Conservation (phyloP, 1,284 basidiomycete species). For the Exobasidium cylindrosporum region DNA sequence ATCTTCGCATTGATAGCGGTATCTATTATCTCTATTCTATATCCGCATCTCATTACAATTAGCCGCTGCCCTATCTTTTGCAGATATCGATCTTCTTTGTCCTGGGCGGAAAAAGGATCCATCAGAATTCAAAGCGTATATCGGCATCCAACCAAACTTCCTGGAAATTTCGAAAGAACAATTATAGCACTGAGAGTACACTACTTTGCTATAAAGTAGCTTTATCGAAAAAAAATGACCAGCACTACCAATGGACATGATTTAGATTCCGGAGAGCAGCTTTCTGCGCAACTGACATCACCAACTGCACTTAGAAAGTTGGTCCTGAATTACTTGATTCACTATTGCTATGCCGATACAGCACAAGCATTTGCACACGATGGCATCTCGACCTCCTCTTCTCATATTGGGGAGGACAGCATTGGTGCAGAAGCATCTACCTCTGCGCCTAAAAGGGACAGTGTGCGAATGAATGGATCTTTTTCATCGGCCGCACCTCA, state of each 20-base stretch:
- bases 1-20: too few species aligned
- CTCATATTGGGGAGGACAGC: neutral
- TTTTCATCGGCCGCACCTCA: slow-evolving; percentile 3
- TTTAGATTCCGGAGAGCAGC: neutral
- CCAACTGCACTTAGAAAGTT: slow-evolving; percentile 59
- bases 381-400: slow-evolving; percentile 53
- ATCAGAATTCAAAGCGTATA: too few species aligned
- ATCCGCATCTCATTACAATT: too few species aligned
- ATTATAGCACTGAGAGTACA: too few species aligned
- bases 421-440: neutral
- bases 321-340: slow-evolving; percentile 75
- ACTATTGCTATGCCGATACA: slow-evolving; percentile 69
- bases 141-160: too few species aligned
- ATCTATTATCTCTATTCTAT: too few species aligned
- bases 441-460: neutral
- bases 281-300: slow-evolving; percentile 4
- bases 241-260: neutral
- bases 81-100: too few species aligned
- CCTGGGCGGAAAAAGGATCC: too few species aligned
- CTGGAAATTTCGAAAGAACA: too few species aligned
- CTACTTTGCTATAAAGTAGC: too few species aligned
- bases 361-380: slow-evolving; percentile 70
- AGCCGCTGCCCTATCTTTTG: too few species aligned
- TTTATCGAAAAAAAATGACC: neutral
- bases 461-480: neutral